Conservation (phyloP, 2,329 filamentous ascomycete species). For the Cadophora malorum region DNA sequence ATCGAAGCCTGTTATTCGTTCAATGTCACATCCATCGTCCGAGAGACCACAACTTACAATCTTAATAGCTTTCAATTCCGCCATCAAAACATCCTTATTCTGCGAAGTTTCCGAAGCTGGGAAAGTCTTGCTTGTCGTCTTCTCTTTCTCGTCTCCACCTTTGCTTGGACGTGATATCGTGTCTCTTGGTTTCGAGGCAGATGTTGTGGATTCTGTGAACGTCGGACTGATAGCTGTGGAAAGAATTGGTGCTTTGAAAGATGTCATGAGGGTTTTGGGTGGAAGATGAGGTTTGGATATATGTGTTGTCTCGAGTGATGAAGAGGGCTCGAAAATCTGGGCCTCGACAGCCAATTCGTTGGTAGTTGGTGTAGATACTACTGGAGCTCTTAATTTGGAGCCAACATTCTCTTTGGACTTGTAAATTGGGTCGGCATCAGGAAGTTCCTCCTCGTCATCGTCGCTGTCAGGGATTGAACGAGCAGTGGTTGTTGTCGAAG, state of each 20-base stretch:
- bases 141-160: neutral
- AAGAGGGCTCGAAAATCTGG: neutral
- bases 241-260: constrained; percentile 14
- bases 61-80: constrained; percentile 43
- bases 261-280: constrained; percentile 10
- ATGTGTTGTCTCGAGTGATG: neutral
- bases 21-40: too few relatives aligned
- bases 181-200: neutral
- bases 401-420: neutral
- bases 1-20: constrained; percentile 38
- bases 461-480: constrained; percentile 29
- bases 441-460: constrained; percentile 26
- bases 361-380: neutral
- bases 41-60: constrained; percentile 35
- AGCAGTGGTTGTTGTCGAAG: constrained; percentile 15
- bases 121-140: neutral
- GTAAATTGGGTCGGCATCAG: neutral
- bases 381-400: neutral
- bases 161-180: neutral
- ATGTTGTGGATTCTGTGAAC: neutral
- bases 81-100: constrained; percentile 37
- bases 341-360: neutral
- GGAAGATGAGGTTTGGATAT: neutral
- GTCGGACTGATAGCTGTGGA: neutral
- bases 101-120: constrained; percentile 22